These are phyloP conservation scores for Sugiyamaella mastotermitis DNA, from an alignment of 805 yeast species.

Conservation along the genomic window DNA sequence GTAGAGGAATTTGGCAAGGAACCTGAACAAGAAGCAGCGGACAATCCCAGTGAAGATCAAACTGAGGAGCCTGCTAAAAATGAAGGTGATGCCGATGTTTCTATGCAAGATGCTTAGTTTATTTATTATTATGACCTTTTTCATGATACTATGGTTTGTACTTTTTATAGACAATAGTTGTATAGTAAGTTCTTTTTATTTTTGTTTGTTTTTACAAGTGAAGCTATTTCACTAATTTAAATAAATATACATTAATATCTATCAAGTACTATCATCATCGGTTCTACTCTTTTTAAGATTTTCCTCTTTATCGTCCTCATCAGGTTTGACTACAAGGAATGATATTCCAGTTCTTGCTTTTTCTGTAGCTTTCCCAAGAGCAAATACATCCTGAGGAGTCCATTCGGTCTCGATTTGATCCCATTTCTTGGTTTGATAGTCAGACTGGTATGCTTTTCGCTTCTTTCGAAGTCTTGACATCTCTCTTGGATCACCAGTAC, in stretches of 20 bases:
- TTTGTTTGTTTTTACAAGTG: no score
- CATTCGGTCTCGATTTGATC: constrained; percentile 43
- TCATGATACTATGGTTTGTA: no score
- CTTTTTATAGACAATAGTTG: no score
- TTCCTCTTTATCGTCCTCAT: constrained; percentile 1
- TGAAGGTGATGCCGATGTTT: constrained; percentile 6
- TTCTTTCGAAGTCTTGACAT: constrained; percentile 38
- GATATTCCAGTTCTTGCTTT: constrained; percentile 57
- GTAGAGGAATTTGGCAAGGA: constrained; percentile 1
- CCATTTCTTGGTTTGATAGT: constrained; percentile 39
- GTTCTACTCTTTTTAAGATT: constrained; percentile 5
- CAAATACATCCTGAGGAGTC: constrained; percentile 44
- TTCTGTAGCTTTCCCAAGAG: constrained; percentile 41
- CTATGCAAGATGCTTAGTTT: constrained; percentile 11
- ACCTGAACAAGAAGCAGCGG: no score
- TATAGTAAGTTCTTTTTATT: no score
- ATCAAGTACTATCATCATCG: no score
- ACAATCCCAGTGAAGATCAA: no score
- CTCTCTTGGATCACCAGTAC: constrained; percentile 53
- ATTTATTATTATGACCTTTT: no score
- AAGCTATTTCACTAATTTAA: no score
- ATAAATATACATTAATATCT: no score
- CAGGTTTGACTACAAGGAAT: constrained; percentile 43
- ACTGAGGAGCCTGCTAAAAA: no score
- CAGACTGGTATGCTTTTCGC: constrained; percentile 38